These are phyloP conservation scores for Aspergillus proliferans DNA, from an alignment of 2,329 filamentous ascomycete genomes.

Conservation along the genomic window DNA sequence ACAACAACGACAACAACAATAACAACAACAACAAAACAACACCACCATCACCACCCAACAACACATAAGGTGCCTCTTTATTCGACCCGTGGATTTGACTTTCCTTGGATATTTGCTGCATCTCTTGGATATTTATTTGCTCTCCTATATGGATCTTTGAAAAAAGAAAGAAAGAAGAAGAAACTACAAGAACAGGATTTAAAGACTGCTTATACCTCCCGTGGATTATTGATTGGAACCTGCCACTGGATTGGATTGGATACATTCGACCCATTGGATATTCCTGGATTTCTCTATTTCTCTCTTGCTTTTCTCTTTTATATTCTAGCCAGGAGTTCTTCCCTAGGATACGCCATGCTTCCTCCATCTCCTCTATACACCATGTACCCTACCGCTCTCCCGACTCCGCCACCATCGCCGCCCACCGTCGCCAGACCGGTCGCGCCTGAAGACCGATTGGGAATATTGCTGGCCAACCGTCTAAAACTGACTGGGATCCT, in stretches of 20 bases:
- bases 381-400: constrained; percentile 42
- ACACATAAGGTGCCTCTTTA: too few relatives aligned
- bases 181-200: too few relatives aligned
- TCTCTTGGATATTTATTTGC: too few relatives aligned
- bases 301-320: constrained; percentile 4
- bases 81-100: too few relatives aligned
- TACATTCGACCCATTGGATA: neutral
- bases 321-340: constrained; percentile 1
- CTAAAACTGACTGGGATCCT: constrained; percentile 79
- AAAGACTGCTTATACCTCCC: too few relatives aligned
- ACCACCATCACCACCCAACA: too few relatives aligned
- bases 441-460: constrained; percentile 77
- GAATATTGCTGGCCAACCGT: constrained; percentile 72
- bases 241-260: neutral
- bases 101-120: too few relatives aligned
- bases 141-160: too few relatives aligned
- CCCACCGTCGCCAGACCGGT: constrained; percentile 44
- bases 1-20: too few relatives aligned
- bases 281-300: constrained; percentile 5
- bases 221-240: too few relatives aligned
- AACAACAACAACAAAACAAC: too few relatives aligned
- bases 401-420: constrained; percentile 42
- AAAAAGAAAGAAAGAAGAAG: too few relatives aligned
- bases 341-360: constrained; percentile 1
- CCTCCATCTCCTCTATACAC: constrained; percentile 9